Evolutionary conservation across 2,329 filamentous ascomycete genomes (phyloP), one percentile per base, ranked within the genome.

Genomic region (Biscogniauxia marginata): DNA sequence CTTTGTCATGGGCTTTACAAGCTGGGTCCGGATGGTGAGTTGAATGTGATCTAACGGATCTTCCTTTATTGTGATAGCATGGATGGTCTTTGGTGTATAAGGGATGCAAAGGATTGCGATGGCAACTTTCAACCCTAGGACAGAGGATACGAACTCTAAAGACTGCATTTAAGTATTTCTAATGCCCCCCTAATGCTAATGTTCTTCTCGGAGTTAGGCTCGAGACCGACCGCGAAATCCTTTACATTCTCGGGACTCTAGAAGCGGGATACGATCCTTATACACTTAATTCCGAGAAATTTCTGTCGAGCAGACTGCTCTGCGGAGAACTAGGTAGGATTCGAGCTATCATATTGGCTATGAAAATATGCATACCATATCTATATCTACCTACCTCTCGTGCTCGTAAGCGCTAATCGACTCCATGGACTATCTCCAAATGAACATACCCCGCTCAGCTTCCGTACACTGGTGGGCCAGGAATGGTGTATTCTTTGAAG

Each of bases 401-500:
- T n/a, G n/a, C 11, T 16, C 6, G 30, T n/a, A 39, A 11, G n/a
- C 9, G 2, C 30, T 39, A 16, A 8, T 9, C n/a, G n/a, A 9
- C 13, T 30, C 47, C 21, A 3, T 49, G 24, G 23, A 21, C 6
- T n/a, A 46, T 16, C 45, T 50, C 39, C 16, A 8, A 39, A 52
- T 23, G 16, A 13, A 39, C 20, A 18, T 46, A 11, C 39, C 16
- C 18, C n/a, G 30, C n/a, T 30, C 39, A 66, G 48, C 63, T 55
- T 7, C 34, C n/a, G 49, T 61, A 65, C 19, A 76, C 69, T 13
- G 70, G 54, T 30, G 74, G 73, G 2, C 75, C 74, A 5, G 75
- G 75, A 49, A 76, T 72, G 21, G 55, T 70, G 62, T 77, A 77
- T 50, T 65, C 55, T 22, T 57, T 67, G 46, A 73, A 66, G 46